A percentile compares a stretch with the other conserved stretches of the same genome.
phyloP scores from a whole-genome alignment of 768 basidiomycete species.

The Termitomyces sp. region DNA sequence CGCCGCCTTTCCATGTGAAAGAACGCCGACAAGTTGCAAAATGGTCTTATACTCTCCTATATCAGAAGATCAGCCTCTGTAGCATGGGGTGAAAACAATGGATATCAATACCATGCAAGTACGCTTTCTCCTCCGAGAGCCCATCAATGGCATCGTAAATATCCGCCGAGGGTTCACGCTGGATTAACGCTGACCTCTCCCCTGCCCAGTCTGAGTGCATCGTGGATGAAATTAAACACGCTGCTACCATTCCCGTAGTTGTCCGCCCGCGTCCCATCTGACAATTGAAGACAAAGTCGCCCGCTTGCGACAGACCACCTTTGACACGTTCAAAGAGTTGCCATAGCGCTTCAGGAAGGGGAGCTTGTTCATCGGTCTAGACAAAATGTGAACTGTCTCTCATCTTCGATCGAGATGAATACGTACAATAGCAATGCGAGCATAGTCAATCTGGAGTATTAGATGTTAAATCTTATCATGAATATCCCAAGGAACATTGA shows the following conservation, averaged over 20 bases:
- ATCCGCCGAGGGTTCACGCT: slow-evolving; percentile 29
- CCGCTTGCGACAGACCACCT: slow-evolving; percentile 48
- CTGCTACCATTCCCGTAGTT: slow-evolving; percentile 94
- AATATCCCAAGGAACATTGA: not conserved
- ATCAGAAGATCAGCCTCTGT: not conserved
- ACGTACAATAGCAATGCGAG: slow-evolving; percentile 84
- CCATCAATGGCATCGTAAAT: slow-evolving; percentile 73
- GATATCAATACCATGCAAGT: slow-evolving; percentile 61
- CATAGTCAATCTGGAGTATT: slow-evolving; percentile 66
- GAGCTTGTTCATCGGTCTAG: slow-evolving; percentile 97
- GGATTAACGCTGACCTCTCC: slow-evolving; percentile 31
- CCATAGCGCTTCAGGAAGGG: slow-evolving; percentile 80
- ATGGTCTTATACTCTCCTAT: slow-evolving; percentile 98
- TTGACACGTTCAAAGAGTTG: slow-evolving; percentile 75
- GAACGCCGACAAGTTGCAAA: slow-evolving; percentile 86
- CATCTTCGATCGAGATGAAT: not conserved
- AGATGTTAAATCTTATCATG: not conserved
- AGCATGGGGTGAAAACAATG: not conserved
- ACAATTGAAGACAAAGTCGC: slow-evolving; percentile 91
- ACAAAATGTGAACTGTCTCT: not conserved
- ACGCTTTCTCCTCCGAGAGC: slow-evolving; percentile 83
- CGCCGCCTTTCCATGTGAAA: slow-evolving; percentile 88
- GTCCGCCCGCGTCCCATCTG: slow-evolving; percentile 93
- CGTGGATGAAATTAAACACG: slow-evolving; percentile 77
- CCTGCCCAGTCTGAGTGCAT: slow-evolving; percentile 45